Conservation (phyloP, 345 rosid species). For the Eucalyptus curtisii region DNA sequence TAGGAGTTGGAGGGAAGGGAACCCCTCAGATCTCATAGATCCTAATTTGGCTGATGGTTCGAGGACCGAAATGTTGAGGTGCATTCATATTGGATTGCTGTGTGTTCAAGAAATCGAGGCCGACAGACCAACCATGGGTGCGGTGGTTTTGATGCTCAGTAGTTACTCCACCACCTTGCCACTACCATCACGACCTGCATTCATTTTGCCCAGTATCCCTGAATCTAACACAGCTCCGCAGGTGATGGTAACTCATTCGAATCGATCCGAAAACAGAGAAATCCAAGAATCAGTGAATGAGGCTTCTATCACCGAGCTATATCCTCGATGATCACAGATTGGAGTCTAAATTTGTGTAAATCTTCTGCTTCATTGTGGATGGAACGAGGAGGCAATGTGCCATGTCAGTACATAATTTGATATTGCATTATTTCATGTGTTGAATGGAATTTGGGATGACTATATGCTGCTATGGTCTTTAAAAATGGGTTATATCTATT, state of each 20-base stretch:
- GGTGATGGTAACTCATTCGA: neutral
- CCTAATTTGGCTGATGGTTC: neutral
- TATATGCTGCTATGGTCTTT: neutral
- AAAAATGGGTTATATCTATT: neutral
- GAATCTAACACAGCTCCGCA: neutral
- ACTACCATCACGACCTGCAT: neutral
- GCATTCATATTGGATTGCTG: neutral
- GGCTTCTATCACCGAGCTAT: neutral
- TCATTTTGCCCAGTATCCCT: neutral
- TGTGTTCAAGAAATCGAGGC: neutral
- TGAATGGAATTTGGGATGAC: neutral
- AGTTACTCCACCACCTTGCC: neutral
- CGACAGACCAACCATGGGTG: neutral
- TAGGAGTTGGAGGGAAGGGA: neutral
- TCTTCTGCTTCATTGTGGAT: neutral
- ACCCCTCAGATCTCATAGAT: neutral
- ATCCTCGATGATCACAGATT: neutral
- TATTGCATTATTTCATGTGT: neutral
- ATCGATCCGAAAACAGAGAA: neutral
- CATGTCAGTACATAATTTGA: neutral
- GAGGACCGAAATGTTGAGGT: neutral
- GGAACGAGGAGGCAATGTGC: neutral
- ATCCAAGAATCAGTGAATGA: neutral
- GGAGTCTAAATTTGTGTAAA: neutral
- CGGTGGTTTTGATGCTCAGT: neutral